Percentiles rank a stretch among this genome's conserved stretches.
Conservation (phyloP, 352 stramenopile species). For the Lagenidium giganteum region DNA sequence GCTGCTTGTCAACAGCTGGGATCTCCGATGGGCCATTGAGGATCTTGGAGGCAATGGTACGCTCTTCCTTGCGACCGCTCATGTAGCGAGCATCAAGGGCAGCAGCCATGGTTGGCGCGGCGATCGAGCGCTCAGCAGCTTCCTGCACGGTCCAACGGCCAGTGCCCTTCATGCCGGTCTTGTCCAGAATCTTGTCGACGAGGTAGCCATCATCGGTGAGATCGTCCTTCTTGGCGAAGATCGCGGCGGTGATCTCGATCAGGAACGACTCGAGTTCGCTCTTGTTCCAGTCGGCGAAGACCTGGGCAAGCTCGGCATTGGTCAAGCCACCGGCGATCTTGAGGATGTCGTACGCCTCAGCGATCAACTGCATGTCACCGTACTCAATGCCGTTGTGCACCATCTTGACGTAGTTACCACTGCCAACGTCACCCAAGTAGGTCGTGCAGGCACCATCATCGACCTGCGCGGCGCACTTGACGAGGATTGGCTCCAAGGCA, state of each 20-base stretch:
- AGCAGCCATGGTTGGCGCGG: slow-evolving; percentile 96
- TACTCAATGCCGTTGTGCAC: slow-evolving; percentile 99
- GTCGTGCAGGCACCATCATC: slow-evolving; percentile 94
- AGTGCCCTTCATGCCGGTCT: slow-evolving; percentile 99
- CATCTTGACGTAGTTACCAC: slow-evolving; percentile 99
- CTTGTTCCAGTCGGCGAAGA: slow-evolving; percentile 98
- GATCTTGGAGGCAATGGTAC: slow-evolving; percentile 90
- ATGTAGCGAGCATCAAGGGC: slow-evolving; percentile 97
- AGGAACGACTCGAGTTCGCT: slow-evolving; percentile 95
- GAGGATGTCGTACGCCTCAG: slow-evolving; percentile 97
- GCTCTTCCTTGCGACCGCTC: slow-evolving; percentile 94
- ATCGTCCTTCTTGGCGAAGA: slow-evolving; percentile 98
- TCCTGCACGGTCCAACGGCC: slow-evolving; percentile 96
- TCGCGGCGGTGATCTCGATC: slow-evolving; percentile 98
- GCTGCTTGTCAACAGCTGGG: slow-evolving; percentile 88
- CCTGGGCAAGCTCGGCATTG: slow-evolving; percentile 88
- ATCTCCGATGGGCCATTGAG: slow-evolving; percentile 93
- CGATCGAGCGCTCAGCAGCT: slow-evolving; percentile 93
- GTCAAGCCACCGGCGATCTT: slow-evolving; percentile 89
- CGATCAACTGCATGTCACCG: slow-evolving; percentile 99
- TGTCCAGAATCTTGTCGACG: slow-evolving; percentile 97
- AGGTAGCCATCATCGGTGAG: slow-evolving; percentile 81
- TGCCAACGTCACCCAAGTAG: slow-evolving; percentile 94
- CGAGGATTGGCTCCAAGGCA: slow-evolving; percentile 95
- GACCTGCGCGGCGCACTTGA: slow-evolving; percentile 96